These are phyloP conservation scores for Aspergillus versicolor DNA, from an alignment of 2,329 filamentous ascomycete genomes.

Conservation along the genomic window DNA sequence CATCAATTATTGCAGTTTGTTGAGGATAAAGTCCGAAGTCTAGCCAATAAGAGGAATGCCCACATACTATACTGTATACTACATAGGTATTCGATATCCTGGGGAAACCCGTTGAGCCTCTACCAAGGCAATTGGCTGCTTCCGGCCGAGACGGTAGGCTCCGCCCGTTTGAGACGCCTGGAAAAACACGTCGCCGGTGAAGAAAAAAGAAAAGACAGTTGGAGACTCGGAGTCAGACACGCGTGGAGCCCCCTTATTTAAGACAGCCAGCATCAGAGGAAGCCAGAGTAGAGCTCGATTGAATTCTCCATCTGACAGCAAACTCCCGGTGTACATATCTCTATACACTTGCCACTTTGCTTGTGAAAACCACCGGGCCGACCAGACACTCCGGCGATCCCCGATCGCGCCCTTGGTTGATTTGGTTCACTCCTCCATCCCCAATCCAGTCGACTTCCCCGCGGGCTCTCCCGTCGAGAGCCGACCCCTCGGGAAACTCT, in stretches of 20 bases:
- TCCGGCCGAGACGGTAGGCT: neutral
- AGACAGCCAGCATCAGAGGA: neutral
- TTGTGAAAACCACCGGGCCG: conserved; percentile 3
- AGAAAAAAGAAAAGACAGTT: neutral
- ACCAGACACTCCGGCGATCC: conserved; percentile 15
- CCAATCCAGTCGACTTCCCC: conserved; percentile 23
- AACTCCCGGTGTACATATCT: neutral
- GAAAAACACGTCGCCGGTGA: neutral
- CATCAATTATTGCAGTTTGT: neutral
- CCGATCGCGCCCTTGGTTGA: conserved; percentile 12
- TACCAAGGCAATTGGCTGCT: neutral
- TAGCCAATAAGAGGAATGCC: neutral
- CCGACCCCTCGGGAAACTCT: conserved; percentile 42
- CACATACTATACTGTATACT: neutral
- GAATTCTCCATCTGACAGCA: neutral
- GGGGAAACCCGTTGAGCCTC: neutral
- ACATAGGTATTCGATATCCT: neutral
- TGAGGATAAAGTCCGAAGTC: neutral
- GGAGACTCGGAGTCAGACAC: neutral
- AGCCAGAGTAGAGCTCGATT: neutral
- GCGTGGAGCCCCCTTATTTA: neutral
- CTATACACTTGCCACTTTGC: neutral
- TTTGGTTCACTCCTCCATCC: conserved; percentile 3
- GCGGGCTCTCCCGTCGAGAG: conserved; percentile 33
- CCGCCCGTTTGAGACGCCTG: neutral